Conservation (phyloP, 768 basidiomycete species). For the Astraeus odoratus region DNA sequence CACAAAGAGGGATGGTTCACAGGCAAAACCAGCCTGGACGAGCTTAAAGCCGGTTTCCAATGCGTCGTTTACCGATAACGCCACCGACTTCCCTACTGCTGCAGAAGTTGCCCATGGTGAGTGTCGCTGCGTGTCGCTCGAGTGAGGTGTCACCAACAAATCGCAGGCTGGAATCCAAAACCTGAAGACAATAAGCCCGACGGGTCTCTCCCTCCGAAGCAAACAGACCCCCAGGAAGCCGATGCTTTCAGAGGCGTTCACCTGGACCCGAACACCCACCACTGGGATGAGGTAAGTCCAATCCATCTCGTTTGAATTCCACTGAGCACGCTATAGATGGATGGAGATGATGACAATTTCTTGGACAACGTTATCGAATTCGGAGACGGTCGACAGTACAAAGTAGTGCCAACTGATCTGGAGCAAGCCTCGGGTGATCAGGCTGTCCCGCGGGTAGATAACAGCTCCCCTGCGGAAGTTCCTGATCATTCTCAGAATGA, state of each 20-base stretch:
- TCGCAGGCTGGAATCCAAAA: constrained; percentile 15
- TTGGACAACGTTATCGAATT: constrained; percentile 90
- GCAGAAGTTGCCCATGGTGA: constrained; percentile 87
- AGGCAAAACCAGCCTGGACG: constrained; percentile 66
- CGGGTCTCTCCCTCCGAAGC: constrained; percentile 42
- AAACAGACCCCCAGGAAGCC: constrained; percentile 72
- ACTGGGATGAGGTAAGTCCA: constrained; percentile 91
- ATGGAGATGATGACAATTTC: constrained; percentile 90
- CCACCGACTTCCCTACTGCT: constrained; percentile 89
- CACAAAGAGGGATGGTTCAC: constrained; percentile 25
- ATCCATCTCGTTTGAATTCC: constrained; percentile 6
- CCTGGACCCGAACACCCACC: constrained; percentile 87
- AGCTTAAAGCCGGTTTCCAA: constrained; percentile 38
- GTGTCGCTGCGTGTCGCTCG: constrained; percentile 16
- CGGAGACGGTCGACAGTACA: constrained; percentile 90
- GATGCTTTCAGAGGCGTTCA: constrained; percentile 95
- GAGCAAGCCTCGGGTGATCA: constrained; percentile 18
- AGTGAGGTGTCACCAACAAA: constrained; percentile 10
- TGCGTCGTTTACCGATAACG: constrained; percentile 35
- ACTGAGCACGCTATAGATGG: constrained; percentile 47
- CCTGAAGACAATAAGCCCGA: constrained; percentile 39
- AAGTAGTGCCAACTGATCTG: constrained; percentile 49
- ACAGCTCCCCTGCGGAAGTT: constrained; percentile 7
- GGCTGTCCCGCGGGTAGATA: constrained; percentile 5
- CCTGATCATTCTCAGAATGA: constrained; percentile 19